Evolutionary conservation across 257 asterid species (phyloP).

Genomic region (Solanum etuberosum): DNA sequence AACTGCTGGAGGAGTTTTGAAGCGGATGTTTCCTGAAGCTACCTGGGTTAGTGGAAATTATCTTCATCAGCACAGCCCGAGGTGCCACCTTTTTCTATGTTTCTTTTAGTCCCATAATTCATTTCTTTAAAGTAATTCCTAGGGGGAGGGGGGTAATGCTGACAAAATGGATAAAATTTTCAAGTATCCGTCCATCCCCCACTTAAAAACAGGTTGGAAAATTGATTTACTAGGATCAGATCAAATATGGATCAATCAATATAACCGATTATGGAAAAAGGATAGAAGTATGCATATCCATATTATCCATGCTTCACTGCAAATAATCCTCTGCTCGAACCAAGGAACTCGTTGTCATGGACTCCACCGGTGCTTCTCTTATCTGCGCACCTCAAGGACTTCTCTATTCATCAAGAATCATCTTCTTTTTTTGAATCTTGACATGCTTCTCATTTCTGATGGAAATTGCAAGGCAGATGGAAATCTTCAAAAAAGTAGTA

Average conservation of each 20-base stretch:
- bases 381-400: not conserved
- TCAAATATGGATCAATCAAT: not conserved
- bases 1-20: slow-evolving; percentile 86
- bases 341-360: not conserved
- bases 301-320: not conserved
- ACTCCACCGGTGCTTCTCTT: not conserved
- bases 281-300: not conserved
- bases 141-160: not conserved
- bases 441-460: not conserved
- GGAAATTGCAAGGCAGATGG: not conserved
- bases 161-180: not conserved
- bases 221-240: not conserved
- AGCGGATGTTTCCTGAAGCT: slow-evolving; percentile 83
- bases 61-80: slow-evolving; percentile 88
- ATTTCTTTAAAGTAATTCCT: not conserved
- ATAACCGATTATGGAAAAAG: not conserved
- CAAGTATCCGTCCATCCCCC: not conserved
- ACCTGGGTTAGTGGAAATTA: slow-evolving; percentile 82
- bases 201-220: not conserved
- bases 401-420: not conserved
- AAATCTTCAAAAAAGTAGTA: not conserved
- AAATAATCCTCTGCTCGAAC: not conserved
- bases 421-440: not conserved
- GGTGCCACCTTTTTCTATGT: slow-evolving; percentile 28
- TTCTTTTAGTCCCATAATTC: not conserved